Evolutionary conservation across 768 basidiomycete genomes (phyloP).

Genomic region (Postia placenta): DNA sequence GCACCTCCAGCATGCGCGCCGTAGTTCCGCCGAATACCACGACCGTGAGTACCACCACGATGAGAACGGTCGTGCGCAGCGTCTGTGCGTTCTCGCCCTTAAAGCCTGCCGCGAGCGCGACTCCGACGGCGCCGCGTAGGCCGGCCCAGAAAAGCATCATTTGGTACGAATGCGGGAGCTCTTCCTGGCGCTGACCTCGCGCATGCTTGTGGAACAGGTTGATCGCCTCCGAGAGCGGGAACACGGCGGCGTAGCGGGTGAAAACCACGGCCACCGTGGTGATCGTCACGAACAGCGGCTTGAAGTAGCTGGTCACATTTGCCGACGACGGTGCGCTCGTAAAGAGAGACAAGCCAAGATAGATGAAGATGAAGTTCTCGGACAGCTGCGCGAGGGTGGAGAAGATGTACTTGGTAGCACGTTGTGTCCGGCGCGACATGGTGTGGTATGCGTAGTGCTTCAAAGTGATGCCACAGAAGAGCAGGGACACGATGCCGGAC

Average conservation of each 20-base stretch:
- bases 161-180: constrained; percentile 95
- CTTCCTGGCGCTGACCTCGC: constrained; percentile 81
- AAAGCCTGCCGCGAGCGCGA: constrained; percentile 95
- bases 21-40: constrained; percentile 97
- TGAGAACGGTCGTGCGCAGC: constrained; percentile 87
- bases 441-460: constrained; percentile 99
- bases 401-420: constrained; percentile 94
- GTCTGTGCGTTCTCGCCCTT: constrained; percentile 90
- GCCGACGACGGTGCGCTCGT: constrained; percentile 76
- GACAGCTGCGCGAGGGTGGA: constrained; percentile 88
- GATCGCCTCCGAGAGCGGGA: constrained; percentile 91
- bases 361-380: constrained; percentile 99
- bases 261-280: constrained; percentile 90
- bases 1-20: constrained; percentile 89
- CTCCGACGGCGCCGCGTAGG: constrained; percentile 92
- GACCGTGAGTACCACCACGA: constrained; percentile 93
- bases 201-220: constrained; percentile 86
- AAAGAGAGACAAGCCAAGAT: constrained; percentile 96
- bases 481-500: constrained; percentile 94
- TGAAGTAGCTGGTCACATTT: constrained; percentile 79
- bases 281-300: constrained; percentile 91
- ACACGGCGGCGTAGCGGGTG: constrained; percentile 92
- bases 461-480: constrained; percentile 98
- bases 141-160: constrained; percentile 99
- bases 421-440: constrained; percentile 93